Evolutionary conservation across 352 stramenopile species (phyloP).

Genomic region (Pythium sukuiense): DNA sequence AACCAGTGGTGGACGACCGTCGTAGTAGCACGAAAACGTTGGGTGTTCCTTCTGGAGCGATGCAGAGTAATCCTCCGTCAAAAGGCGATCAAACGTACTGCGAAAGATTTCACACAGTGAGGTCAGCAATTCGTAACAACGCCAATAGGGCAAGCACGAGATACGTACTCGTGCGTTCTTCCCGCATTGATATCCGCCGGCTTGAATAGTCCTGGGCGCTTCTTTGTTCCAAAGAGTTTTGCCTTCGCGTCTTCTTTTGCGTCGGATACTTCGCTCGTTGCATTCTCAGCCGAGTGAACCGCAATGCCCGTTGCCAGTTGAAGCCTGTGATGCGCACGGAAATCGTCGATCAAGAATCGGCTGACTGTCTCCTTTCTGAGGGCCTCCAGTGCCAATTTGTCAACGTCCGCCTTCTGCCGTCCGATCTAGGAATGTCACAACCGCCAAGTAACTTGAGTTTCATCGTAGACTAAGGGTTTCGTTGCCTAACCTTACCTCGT

Average conservation of each 20-base stretch:
- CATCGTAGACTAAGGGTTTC: background rate
- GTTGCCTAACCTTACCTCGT: conserved; percentile 47
- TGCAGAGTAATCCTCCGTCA: conserved; percentile 61
- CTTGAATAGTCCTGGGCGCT: conserved; percentile 65
- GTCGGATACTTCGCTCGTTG: conserved; percentile 5
- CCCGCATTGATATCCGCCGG: conserved; percentile 54
- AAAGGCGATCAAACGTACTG: conserved; percentile 70
- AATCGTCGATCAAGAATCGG: conserved; percentile 75
- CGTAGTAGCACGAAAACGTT: conserved; percentile 62
- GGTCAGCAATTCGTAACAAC: background rate
- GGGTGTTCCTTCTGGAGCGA: conserved; percentile 56
- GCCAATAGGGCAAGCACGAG: too few species aligned
- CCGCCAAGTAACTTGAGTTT: background rate
- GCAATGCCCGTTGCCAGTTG: conserved; percentile 80
- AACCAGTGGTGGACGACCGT: conserved; percentile 35
- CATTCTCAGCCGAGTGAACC: conserved; percentile 56
- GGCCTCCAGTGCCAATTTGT: conserved; percentile 49
- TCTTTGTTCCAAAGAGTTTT: conserved; percentile 53
- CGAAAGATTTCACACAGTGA: conserved; percentile 6
- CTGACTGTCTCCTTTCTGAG: conserved; percentile 69
- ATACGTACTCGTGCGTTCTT: conserved; percentile 43
- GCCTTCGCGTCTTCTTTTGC: conserved; percentile 47
- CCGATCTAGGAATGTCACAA: conserved; percentile 44
- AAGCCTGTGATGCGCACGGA: conserved; percentile 79
- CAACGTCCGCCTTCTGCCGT: conserved; percentile 42